A percentile compares a stretch with the other conserved stretches of the same genome.
Conservation (phyloP, 192 early-diverging fungal species). For the Glomus cerebriforme region DNA sequence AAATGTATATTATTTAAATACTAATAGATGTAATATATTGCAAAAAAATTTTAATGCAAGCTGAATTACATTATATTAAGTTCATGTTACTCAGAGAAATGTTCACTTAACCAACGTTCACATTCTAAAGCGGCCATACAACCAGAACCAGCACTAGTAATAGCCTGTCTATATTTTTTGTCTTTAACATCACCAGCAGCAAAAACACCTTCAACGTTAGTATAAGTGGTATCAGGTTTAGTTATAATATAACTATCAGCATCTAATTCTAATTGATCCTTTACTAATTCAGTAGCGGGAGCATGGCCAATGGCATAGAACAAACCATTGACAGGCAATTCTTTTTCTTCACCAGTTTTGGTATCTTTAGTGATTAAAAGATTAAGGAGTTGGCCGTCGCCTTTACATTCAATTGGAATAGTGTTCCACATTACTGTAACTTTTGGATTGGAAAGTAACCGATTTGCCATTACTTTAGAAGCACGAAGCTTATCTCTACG, state of each 20-base stretch:
- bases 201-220: conserved; percentile 92
- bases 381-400: conserved; percentile 79
- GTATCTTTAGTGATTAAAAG: conserved; percentile 78
- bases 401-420: conserved; percentile 81
- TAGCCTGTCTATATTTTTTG: conserved; percentile 93
- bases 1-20: too few species aligned
- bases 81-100: conserved; percentile 33
- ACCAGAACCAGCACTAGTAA: conserved; percentile 94
- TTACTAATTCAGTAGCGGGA: conserved; percentile 79
- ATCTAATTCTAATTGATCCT: conserved; percentile 81
- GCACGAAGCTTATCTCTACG: conserved; percentile 95
- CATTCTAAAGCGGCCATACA: conserved; percentile 98
- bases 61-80: background rate
- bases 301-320: conserved; percentile 99
- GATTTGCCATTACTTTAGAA: conserved; percentile 95
- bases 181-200: conserved; percentile 99
- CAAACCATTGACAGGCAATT: conserved; percentile 82
- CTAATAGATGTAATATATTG: too few species aligned
- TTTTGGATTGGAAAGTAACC: conserved; percentile 84
- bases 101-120: conserved; percentile 91
- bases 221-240: conserved; percentile 76
- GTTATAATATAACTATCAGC: conserved; percentile 88
- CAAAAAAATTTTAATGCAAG: background rate
- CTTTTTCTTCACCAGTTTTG: conserved; percentile 62
- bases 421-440: conserved; percentile 92